phyloP scores from a whole-genome alignment of 2,329 filamentous ascomycete genomes.

The Dactylellina parvicollis region DNA sequence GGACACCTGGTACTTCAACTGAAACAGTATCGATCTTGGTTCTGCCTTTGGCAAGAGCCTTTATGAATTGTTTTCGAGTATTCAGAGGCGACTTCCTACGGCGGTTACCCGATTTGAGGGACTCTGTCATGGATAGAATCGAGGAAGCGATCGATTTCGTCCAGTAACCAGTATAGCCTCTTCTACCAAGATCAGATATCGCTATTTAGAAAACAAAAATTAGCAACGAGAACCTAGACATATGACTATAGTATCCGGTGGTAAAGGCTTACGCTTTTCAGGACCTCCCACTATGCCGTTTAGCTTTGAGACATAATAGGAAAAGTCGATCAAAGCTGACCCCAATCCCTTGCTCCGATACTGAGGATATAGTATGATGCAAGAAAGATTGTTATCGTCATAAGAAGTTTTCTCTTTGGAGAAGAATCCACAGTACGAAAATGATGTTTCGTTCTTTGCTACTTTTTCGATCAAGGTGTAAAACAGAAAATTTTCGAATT shows the following conservation, averaged over 20 bases:
- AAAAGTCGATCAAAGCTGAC: constrained; percentile 87
- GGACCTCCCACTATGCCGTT: constrained; percentile 88
- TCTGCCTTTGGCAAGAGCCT: constrained; percentile 5
- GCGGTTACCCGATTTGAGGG: constrained; percentile 25
- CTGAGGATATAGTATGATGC: constrained; percentile 93
- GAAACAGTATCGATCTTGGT: neutral
- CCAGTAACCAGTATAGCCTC: constrained; percentile 57
- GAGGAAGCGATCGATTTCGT: constrained; percentile 60
- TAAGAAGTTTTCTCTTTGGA: constrained; percentile 98
- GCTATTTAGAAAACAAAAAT: too few species aligned
- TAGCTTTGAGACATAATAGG: constrained; percentile 86
- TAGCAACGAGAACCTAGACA: too few species aligned
- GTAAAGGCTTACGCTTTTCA: constrained; percentile 80
- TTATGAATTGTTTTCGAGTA: constrained; percentile 12
- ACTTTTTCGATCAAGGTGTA: constrained; percentile 84
- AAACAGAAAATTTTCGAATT: constrained; percentile 92
- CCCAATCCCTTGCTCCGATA: constrained; percentile 93
- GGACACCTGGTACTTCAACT: neutral
- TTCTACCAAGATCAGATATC: constrained; percentile 56
- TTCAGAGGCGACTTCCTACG: neutral
- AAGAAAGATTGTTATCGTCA: constrained; percentile 98
- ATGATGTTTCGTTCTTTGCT: constrained; percentile 63
- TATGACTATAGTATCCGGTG: too few species aligned
- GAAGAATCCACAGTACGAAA: constrained; percentile 86
- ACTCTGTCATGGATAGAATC: constrained; percentile 24